phyloP scores from a whole-genome alignment of 495 filamentous ascomycete genomes.

The Aspergillus affinis region DNA sequence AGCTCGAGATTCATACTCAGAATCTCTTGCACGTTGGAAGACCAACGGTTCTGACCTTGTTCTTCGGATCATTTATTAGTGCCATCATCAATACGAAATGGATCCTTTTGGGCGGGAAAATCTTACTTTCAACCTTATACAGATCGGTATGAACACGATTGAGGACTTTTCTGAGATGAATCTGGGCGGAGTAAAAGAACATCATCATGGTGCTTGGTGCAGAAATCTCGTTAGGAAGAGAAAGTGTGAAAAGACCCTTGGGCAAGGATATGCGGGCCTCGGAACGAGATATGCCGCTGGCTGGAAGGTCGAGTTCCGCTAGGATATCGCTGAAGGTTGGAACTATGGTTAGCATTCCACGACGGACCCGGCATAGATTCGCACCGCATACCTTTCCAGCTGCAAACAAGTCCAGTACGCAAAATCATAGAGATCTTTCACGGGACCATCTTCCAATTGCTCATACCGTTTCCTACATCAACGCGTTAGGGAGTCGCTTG shows the following conservation, averaged over 20 bases:
- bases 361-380: background rate
- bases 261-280: slow-evolving; percentile 69
- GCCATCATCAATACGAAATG: background rate
- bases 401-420: slow-evolving; percentile 95
- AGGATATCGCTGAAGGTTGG: slow-evolving; percentile 71
- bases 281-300: slow-evolving; percentile 71
- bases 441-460: slow-evolving; percentile 23
- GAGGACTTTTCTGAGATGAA: slow-evolving; percentile 79
- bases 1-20: slow-evolving; percentile 51
- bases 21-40: slow-evolving; percentile 35
- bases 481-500: slow-evolving; percentile 13
- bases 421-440: slow-evolving; percentile 61
- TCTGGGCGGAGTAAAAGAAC: slow-evolving; percentile 81
- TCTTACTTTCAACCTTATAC: slow-evolving; percentile 62
- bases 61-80: slow-evolving; percentile 16
- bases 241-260: slow-evolving; percentile 36
- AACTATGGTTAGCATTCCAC: slow-evolving; percentile 2
- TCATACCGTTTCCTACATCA: slow-evolving; percentile 36
- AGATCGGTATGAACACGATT: slow-evolving; percentile 81
- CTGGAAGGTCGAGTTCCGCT: slow-evolving; percentile 82
- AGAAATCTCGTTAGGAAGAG: slow-evolving; percentile 33
- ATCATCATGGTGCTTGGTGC: slow-evolving; percentile 52
- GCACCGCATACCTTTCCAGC: slow-evolving; percentile 72
- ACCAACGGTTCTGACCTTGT: slow-evolving; percentile 32
- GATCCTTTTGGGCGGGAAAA: background rate